These are phyloP conservation scores for Rubia yunnanensis DNA, from an alignment of 257 asterid species.

Conservation along the genomic window DNA sequence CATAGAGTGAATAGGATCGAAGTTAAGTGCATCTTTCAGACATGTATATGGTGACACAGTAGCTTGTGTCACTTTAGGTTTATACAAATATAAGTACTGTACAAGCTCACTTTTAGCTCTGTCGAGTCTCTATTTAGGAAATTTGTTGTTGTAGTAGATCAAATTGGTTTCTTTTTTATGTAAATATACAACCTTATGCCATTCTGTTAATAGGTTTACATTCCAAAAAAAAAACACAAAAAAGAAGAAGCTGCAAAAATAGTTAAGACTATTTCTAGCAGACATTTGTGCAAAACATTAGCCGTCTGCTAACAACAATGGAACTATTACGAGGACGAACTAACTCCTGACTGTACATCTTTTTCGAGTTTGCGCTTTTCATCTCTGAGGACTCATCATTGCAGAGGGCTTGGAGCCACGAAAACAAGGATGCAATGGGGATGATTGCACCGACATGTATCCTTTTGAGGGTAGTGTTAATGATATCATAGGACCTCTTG, in stretches of 20 bases:
- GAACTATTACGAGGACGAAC: not conserved
- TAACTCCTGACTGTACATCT: not conserved
- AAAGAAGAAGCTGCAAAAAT: too few species aligned
- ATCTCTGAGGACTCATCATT: slow-evolving; percentile 23
- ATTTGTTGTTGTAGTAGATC: not conserved
- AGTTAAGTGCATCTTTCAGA: slow-evolving; percentile 5
- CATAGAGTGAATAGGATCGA: not conserved
- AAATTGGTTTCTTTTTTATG: not conserved
- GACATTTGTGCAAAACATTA: not conserved
- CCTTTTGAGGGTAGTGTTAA: slow-evolving; percentile 16
- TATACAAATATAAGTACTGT: not conserved
- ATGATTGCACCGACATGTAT: slow-evolving; percentile 28
- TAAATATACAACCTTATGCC: slow-evolving; percentile 4
- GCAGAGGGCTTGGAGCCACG: slow-evolving; percentile 27
- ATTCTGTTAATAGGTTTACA: not conserved
- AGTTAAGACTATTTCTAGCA: too few species aligned
- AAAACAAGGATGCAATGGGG: slow-evolving; percentile 39
- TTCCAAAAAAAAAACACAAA: not conserved
- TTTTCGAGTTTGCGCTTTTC: not conserved
- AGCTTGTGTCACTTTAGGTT: slow-evolving; percentile 3
- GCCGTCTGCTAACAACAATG: not conserved
- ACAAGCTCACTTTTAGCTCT: not conserved
- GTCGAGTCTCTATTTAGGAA: not conserved
- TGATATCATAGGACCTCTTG: slow-evolving; percentile 20
- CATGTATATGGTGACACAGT: slow-evolving; percentile 1